Conservation (phyloP, 345 rosid species). For the Aquilaria malaccensis region DNA sequence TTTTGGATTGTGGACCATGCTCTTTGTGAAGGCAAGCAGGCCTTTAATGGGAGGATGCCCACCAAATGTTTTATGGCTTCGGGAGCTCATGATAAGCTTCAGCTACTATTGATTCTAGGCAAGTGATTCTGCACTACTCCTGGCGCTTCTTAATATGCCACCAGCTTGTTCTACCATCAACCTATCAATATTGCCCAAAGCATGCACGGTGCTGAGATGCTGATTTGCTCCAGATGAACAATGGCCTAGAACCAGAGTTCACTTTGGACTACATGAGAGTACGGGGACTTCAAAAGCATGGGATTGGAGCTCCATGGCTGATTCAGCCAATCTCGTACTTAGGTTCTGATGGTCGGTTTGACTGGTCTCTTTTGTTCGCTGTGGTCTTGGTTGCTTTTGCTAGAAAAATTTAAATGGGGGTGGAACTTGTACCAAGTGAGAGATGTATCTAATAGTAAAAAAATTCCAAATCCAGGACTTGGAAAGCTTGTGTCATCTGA, state of each 20-base stretch:
- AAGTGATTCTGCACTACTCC: conserved; percentile 41
- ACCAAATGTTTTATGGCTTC: conserved; percentile 46
- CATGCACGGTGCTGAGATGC: conserved; percentile 21
- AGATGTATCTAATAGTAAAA: too few species aligned
- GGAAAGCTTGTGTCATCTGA: not conserved
- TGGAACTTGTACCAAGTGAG: too few species aligned
- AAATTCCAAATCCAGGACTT: too few species aligned
- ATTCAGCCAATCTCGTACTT: conserved; percentile 29
- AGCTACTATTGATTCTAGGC: conserved; percentile 40
- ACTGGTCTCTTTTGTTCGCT: conserved; percentile 21
- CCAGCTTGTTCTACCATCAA: conserved; percentile 25
- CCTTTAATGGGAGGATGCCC: conserved; percentile 33
- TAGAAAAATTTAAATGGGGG: too few species aligned
- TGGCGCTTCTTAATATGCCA: conserved; percentile 39
- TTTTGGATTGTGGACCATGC: conserved; percentile 9
- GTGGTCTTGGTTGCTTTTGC: not conserved
- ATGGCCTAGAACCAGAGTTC: conserved; percentile 67
- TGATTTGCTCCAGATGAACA: conserved; percentile 61
- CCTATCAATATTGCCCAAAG: conserved; percentile 18
- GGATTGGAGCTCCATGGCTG: conserved; percentile 32
- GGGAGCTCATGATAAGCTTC: conserved; percentile 40
- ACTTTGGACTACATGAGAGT: conserved; percentile 54
- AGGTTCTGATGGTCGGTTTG: conserved; percentile 24
- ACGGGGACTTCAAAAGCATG: conserved; percentile 36
- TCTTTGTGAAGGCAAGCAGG: conserved; percentile 27